Conservation (phyloP, 805 yeast species). For the Lachancea quebecensis region DNA sequence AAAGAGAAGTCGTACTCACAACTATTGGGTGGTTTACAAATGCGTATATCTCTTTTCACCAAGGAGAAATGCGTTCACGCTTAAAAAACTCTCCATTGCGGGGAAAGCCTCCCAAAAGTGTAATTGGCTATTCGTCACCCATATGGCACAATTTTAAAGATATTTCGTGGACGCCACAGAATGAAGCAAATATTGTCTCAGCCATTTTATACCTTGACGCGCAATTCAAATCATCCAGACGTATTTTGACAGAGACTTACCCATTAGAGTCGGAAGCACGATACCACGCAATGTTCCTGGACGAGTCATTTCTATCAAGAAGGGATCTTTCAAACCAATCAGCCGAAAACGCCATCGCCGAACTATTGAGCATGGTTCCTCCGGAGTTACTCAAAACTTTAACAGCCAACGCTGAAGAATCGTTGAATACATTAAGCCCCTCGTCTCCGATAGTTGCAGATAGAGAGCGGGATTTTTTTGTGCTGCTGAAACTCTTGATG, state of each 20-base stretch:
- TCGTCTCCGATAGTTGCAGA: neutral
- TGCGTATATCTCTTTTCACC: neutral
- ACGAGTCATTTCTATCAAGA: neutral
- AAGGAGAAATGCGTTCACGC: neutral
- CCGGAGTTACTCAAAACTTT: neutral
- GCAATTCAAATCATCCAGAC: neutral
- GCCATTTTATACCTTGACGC: neutral
- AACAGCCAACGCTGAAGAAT: neutral
- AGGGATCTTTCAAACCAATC: neutral
- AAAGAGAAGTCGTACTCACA: neutral
- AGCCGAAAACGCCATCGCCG: neutral
- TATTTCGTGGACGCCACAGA: neutral
- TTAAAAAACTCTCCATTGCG: neutral
- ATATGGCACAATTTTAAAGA: neutral
- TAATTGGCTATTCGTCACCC: neutral
- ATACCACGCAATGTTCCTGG: neutral
- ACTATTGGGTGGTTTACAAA: neutral
- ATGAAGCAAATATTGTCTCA: neutral
- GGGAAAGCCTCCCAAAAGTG: neutral
- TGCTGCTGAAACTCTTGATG: neutral
- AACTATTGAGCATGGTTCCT: neutral
- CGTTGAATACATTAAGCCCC: neutral
- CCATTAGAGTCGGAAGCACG: neutral
- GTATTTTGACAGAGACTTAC: neutral
- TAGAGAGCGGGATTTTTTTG: neutral